Base-by-base conservation (phyloP, 2,329 filamentous ascomycete species). In the Allantophomopsis lycopodina region DNA sequence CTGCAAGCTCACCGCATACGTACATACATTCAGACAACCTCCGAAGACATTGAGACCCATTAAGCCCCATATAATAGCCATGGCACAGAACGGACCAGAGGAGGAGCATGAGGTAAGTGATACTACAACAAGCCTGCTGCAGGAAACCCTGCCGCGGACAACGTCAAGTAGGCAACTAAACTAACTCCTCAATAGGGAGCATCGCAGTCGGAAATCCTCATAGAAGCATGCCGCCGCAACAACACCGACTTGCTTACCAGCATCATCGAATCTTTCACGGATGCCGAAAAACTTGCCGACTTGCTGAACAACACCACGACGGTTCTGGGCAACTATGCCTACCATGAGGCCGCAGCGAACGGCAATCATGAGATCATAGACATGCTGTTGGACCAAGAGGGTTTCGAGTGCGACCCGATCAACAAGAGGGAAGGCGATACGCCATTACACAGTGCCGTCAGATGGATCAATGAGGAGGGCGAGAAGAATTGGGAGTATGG, bases 201-300 rank as follows among this genome's bases (percentile, higher is more conserved):
- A 50, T 84, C 84, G 44, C 76, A 79, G 36, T 72, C 79, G 59
- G 89, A 96, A 66, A 74, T 84, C 54, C 74, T 96, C 51, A 76
- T 96, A 62, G 89, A 94, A 66, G 85, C 91, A 52, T 94, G 84
- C 64, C 85, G 89, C 45, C 76, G 87, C 55, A 89, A 96, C 71
- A 95, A 96, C 63, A 79, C 79, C 49, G 80, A 89, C 40, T 76
- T 96, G 44, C 76, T 96, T 41, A 64, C 73, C 51, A 80, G 91
- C 52, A 72, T 88, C 42, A 69, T 95, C 49, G 62, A 64, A 42
- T 76, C 79, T 13, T 57, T 58, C 46, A 58, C 63, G 40, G 56
- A 65, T 7, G 61, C 68, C 40, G 69, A 75, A 43, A 69, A 83
- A 52, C 76, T 85, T 44, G 78, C 87, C 28, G 60, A 73, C 38